Percentiles rank a stretch among this genome's conserved stretches.
phyloP scores from a whole-genome alignment of 805 yeast species.

The Saturnispora quitensis region DNA sequence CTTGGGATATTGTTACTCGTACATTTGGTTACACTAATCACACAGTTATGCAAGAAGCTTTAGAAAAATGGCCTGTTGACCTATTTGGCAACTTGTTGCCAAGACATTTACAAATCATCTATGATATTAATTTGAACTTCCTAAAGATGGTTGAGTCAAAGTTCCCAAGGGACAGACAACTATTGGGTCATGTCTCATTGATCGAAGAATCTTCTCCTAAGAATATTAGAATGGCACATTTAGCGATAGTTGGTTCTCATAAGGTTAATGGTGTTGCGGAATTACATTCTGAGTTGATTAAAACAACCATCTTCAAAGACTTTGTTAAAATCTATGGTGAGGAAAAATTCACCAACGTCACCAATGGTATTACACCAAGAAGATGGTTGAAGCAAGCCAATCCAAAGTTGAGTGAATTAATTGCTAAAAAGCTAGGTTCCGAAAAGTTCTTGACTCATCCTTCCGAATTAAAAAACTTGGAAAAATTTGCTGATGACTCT shows the following conservation, averaged over 20 bases:
- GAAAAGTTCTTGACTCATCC: conserved; percentile 63
- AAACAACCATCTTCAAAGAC: conserved; percentile 82
- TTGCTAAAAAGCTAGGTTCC: conserved; percentile 60
- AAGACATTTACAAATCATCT: conserved; percentile 84
- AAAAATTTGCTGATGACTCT: conserved; percentile 55
- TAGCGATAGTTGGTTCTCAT: conserved; percentile 89
- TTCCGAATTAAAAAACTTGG: conserved; percentile 56
- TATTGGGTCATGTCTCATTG: conserved; percentile 65
- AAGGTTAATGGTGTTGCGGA: conserved; percentile 95
- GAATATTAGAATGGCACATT: conserved; percentile 84
- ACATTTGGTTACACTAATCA: conserved; percentile 93
- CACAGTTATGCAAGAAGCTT: conserved; percentile 90
- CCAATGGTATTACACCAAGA: conserved; percentile 94
- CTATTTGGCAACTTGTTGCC: conserved; percentile 73
- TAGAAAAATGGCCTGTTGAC: conserved; percentile 92
- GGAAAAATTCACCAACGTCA: conserved; percentile 82
- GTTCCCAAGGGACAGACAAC: conserved; percentile 66
- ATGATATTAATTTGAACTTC: conserved; percentile 74
- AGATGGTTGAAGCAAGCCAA: conserved; percentile 94
- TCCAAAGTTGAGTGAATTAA: conserved; percentile 68
- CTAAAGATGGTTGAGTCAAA: conserved; percentile 62
- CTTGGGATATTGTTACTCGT: conserved; percentile 73
- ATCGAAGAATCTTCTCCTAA: conserved; percentile 77
- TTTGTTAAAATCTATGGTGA: conserved; percentile 76
- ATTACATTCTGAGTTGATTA: conserved; percentile 83